Evolutionary conservation across 805 yeast genomes (phyloP), one percentile per base, ranked within the genome.

Genomic region (Tetrapisispora pingtungensis): DNA sequence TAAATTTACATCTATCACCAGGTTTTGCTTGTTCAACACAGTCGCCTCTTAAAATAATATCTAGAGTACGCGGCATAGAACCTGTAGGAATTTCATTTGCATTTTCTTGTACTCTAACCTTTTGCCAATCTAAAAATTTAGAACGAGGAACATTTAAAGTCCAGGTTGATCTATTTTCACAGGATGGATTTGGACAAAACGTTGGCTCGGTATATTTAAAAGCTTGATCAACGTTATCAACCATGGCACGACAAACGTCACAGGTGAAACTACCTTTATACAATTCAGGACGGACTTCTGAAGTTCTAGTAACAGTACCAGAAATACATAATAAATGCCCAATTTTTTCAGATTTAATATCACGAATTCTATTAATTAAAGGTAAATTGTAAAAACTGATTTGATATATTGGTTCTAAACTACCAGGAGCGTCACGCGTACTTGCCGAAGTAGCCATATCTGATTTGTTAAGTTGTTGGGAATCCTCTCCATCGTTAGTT

Each of bases 31-130:
- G 74, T 60, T 90, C 98, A 8, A 93, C 97, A 43, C 87, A 74
- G 53, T 90, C 97, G 42, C 97, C 97, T 55, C 98, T 74, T 46
- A 90, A 67, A 42, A 90, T 84, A 20, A 90, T 90, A 62, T 90
- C 98, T 56, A 90, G 65, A 1, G 96, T 90, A 62, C 98, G 78
- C 22, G 98, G 98, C 98, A 90, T 90, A 3, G 97, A 88, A 26
- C 98, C 98, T 0, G 96, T 87, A 24, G 98, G 98, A 46, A 90
- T 90, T 65, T 90, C 97, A 54, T 73, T 84, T n/a, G 97, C 81
- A 58, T 90, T 93, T 59, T 90, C 98, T 62, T 90, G 98, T 51
- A 90, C 84, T 55, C 97, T 77, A 22, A 88, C 90, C 52, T 84
- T 84, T 64, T 90, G 98, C 98, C 98, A 90, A 70, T 90, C 97